Evolutionary conservation across 176 grass and related monocot species (phyloP).

Genomic region (Avena sativa): DNA sequence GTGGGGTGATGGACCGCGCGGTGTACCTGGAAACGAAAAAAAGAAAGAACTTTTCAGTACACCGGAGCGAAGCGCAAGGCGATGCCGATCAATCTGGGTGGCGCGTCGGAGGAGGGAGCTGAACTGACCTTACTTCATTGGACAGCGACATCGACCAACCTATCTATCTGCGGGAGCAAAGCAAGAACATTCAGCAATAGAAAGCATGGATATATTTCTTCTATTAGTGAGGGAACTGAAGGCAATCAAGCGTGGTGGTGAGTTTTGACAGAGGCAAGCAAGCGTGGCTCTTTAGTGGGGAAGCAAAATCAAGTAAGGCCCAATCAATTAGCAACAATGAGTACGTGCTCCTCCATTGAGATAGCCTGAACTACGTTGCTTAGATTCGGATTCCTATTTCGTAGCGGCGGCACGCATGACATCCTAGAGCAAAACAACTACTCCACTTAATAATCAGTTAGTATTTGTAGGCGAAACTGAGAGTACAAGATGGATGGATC

Average conservation of each 20-base stretch:
- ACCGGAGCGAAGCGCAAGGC: neutral
- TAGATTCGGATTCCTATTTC: too few species aligned
- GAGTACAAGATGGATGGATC: too few species aligned
- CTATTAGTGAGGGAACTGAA: neutral
- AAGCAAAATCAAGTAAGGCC: neutral
- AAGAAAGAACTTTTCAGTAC: neutral
- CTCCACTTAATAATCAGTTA: too few species aligned
- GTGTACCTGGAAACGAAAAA: constrained; percentile 64
- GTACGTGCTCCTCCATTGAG: too few species aligned
- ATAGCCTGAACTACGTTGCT: too few species aligned
- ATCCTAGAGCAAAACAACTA: too few species aligned
- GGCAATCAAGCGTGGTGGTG: neutral
- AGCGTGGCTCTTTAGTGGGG: neutral
- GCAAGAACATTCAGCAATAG: neutral
- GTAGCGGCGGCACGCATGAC: too few species aligned
- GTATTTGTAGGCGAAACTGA: too few species aligned
- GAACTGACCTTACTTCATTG: constrained; percentile 19
- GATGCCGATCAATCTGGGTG: neutral
- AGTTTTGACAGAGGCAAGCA: neutral
- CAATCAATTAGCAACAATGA: too few species aligned
- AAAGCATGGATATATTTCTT: neutral
- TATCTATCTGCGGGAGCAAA: neutral
- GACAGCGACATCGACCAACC: neutral
- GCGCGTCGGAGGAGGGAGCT: neutral
- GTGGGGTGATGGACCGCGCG: constrained; percentile 89